Evolutionary conservation across 2,329 filamentous ascomycete species (phyloP).

Genomic region (Plenodomus tracheiphilus): DNA sequence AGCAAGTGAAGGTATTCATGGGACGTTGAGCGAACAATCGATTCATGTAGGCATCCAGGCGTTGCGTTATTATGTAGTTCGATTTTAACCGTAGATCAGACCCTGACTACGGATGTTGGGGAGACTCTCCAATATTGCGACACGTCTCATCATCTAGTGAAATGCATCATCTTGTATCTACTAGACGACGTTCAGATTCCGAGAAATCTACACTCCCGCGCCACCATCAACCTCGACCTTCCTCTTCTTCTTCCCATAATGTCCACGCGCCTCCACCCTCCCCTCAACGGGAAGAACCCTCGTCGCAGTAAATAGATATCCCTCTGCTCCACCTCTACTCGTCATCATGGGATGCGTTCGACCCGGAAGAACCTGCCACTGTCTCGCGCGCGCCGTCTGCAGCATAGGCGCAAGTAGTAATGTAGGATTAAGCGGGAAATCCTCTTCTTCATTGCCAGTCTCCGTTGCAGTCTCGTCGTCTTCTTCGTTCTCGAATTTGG

Average conservation of each 20-base stretch:
- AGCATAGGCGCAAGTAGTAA: constrained; percentile 77
- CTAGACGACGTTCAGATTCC: too few species aligned
- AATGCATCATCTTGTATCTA: too few species aligned
- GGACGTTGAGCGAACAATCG: too few species aligned
- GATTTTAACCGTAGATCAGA: too few species aligned
- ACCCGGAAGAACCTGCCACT: constrained; percentile 90
- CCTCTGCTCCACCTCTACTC: constrained; percentile 81
- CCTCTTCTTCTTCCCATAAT: constrained; percentile 66
- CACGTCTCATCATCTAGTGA: too few species aligned
- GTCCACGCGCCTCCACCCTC: constrained; percentile 80
- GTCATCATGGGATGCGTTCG: constrained; percentile 96
- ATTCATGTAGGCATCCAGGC: too few species aligned
- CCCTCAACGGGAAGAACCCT: constrained; percentile 79
- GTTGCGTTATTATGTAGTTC: too few species aligned
- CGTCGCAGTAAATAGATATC: constrained; percentile 84
- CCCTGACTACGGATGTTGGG: too few species aligned
- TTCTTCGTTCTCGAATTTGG: constrained; percentile 21
- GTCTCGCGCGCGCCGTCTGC: constrained; percentile 76
- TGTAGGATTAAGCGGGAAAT: constrained; percentile 88
- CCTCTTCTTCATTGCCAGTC: constrained; percentile 48
- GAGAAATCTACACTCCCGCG: too few species aligned
- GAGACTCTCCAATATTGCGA: too few species aligned
- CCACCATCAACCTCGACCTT: constrained; percentile 56
- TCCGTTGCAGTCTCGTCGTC: constrained; percentile 17
- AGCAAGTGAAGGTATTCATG: too few species aligned